Base-by-base conservation (phyloP, 2,329 filamentous ascomycete genomes). In the Nemania serpens region DNA sequence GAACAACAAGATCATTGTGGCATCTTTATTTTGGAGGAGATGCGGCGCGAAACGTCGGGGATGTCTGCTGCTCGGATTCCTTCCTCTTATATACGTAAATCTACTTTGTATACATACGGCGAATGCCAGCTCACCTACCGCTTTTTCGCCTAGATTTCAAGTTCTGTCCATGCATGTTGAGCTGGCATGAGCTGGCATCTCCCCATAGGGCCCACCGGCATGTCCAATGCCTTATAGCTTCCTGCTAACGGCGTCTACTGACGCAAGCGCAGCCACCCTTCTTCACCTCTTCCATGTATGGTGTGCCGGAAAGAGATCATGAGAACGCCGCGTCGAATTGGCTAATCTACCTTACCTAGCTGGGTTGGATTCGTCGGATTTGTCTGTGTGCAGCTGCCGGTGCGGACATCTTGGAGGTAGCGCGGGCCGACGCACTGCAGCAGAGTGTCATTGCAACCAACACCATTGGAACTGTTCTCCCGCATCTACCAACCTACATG, bases 81-180 rank as follows among this genome's bases (percentile, higher is more conserved):
- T 55, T 66, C 64, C 59, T 62, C 67, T 66, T 69, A 68, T 70
- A 70, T 69, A 68, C 57, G 45, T 62, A 46, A 43, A 50, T 29
- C 22, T 56, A n/a, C n/a, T n/a, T n/a, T n/a, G n/a, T n/a, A 36
- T 46, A 47, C 18, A 20, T 62, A 20, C 59, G 59, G 55, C 46
- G 25, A 63, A 59, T 62, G 63, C 68, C 65, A 66, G 50, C 66
- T 64, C 66, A 67, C 70, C 74, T 74, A 73, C 71, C 71, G 71
- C 72, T 70, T 70, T 74, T 73, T 74, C 66, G 62, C 66, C 67
- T 68, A 69, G 63, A 68, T 66, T 68, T 67, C 66, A 68, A 68
- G 68, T 64, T 67, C 47, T 65, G 61, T 70, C 69, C 66, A 74
- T 75, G 73, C 73, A 74, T 65, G 73, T 70, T 75, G 73, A 73